Evolutionary conservation across 495 filamentous ascomycete species (phyloP).

Genomic region (Tuber brumale): DNA sequence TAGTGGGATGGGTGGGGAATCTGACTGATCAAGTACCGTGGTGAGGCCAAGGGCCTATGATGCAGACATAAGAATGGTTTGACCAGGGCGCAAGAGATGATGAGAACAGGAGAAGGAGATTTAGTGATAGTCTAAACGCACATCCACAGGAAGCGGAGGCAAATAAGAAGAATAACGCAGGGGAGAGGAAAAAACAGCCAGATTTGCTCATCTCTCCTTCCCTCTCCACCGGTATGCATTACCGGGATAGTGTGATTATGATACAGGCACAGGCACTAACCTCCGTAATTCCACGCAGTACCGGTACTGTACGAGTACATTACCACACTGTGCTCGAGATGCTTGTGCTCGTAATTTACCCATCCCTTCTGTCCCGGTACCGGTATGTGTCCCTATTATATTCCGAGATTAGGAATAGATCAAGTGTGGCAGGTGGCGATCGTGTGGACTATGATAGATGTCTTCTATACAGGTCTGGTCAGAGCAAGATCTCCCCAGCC

Average conservation of each 20-base stretch:
- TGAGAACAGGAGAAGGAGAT: background rate
- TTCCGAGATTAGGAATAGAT: background rate
- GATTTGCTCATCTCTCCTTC: background rate
- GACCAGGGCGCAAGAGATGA: background rate
- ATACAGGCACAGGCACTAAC: background rate
- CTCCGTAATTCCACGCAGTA: background rate
- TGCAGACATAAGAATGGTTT: background rate
- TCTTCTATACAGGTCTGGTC: background rate
- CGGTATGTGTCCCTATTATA: background rate
- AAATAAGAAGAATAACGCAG: background rate
- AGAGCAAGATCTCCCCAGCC: background rate
- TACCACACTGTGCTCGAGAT: background rate
- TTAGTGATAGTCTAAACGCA: background rate
- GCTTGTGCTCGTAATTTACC: background rate
- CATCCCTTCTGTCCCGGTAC: background rate
- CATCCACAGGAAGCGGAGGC: background rate
- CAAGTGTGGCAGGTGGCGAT: background rate
- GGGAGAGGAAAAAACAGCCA: background rate
- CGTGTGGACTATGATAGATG: background rate
- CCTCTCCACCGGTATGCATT: background rate
- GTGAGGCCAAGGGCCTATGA: background rate
- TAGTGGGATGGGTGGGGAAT: background rate
- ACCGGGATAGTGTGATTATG: background rate
- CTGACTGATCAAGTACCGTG: background rate
- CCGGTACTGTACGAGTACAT: background rate